phyloP scores from a whole-genome alignment of 306 rosid species.

The Hippophae tibetana region DNA sequence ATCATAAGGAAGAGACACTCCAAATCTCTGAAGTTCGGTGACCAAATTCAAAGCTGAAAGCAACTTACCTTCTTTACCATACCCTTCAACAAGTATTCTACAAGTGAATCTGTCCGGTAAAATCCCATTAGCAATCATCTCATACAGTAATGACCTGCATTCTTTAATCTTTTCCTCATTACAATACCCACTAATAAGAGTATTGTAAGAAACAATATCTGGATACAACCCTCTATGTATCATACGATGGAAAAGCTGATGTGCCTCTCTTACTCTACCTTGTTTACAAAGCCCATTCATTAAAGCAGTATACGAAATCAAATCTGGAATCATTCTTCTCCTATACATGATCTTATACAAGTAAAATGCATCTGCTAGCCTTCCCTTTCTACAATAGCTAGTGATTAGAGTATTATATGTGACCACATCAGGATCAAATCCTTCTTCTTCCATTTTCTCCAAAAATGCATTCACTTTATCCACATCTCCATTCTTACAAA shows the following conservation, averaged over 20 bases:
- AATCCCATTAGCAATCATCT: constrained; percentile 59
- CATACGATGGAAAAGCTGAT: constrained; percentile 83
- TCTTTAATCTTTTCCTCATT: constrained; percentile 48
- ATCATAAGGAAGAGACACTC: constrained; percentile 34
- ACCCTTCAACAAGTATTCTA: constrained; percentile 51
- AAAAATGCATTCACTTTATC: constrained; percentile 63
- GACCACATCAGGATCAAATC: constrained; percentile 75
- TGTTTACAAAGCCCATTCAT: constrained; percentile 75
- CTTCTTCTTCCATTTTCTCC: constrained; percentile 90
- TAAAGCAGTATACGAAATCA: constrained; percentile 62
- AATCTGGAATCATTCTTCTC: constrained; percentile 66
- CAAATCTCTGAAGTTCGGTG: constrained; percentile 52
- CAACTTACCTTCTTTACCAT: constrained; percentile 54
- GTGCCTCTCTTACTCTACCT: constrained; percentile 69
- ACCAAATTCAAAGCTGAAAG: constrained; percentile 64
- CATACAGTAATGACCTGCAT: constrained; percentile 46
- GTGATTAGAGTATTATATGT: constrained; percentile 64
- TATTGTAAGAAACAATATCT: constrained; percentile 51
- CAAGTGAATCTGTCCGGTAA: constrained; percentile 53
- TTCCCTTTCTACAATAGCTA: constrained; percentile 70
- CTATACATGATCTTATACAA: constrained; percentile 70
- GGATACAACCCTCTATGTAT: constrained; percentile 59
- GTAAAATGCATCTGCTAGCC: constrained; percentile 67
- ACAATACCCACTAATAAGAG: constrained; percentile 66
- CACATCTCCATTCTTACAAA: constrained; percentile 56